Evolutionary conservation across 768 basidiomycete genomes (phyloP).

Genomic region (Lentinus brumalis): DNA sequence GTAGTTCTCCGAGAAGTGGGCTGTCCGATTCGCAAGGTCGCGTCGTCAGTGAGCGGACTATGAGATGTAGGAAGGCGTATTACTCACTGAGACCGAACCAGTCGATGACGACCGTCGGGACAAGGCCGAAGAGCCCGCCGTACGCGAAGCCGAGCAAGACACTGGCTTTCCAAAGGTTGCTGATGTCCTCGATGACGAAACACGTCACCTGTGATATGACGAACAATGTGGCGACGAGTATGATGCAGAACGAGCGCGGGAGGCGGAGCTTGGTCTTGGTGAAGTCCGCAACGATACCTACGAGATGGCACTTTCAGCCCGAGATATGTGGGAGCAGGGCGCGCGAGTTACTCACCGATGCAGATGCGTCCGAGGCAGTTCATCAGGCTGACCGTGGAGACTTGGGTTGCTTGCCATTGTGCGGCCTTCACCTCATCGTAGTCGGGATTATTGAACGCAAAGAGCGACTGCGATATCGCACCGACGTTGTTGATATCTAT

Average conservation of each 20-base stretch:
- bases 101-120: constrained; percentile 78
- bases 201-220: constrained; percentile 71
- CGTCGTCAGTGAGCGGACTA: neutral
- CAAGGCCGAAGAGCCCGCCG: constrained; percentile 71
- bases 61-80: neutral
- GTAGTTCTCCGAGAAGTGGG: constrained; percentile 85
- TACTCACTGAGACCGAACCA: constrained; percentile 86
- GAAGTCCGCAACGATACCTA: constrained; percentile 73
- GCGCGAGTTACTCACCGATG: constrained; percentile 53
- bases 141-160: constrained; percentile 65
- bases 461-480: constrained; percentile 69
- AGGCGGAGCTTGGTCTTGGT: constrained; percentile 54
- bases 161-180: constrained; percentile 66
- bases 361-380: constrained; percentile 80
- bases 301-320: neutral
- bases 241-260: constrained; percentile 72
- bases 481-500: constrained; percentile 88
- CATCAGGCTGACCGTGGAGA: constrained; percentile 78
- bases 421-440: constrained; percentile 72
- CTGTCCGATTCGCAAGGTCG: constrained; percentile 31
- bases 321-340: neutral
- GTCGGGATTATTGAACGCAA: constrained; percentile 55
- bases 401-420: constrained; percentile 82
- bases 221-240: constrained; percentile 66
- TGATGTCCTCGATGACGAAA: constrained; percentile 55